Conservation (phyloP, 2,329 filamentous ascomycete species). For the Epichloe gansuensis region DNA sequence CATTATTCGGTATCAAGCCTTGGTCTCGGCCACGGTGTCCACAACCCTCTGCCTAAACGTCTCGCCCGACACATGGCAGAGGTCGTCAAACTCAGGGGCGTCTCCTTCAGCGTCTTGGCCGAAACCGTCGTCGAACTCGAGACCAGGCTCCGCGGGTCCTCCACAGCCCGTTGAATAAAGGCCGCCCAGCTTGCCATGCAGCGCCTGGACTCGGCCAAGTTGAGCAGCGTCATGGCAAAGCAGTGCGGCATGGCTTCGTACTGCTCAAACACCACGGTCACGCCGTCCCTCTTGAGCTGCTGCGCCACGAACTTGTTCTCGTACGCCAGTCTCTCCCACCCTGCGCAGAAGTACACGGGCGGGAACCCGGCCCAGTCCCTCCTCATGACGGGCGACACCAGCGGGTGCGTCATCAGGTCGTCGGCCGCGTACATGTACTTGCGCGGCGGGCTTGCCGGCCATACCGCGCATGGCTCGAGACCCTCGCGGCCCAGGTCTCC, state of each 20-base stretch:
- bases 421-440: constrained; percentile 43
- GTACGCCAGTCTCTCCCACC: constrained; percentile 61
- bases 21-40: constrained; percentile 12
- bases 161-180: constrained; percentile 38
- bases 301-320: constrained; percentile 51
- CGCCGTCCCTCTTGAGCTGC: constrained; percentile 43
- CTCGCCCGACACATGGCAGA: constrained; percentile 32
- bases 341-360: constrained; percentile 56
- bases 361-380: constrained; percentile 48
- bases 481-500: constrained; percentile 16
- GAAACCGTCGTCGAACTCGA: constrained; percentile 33
- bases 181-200: constrained; percentile 43
- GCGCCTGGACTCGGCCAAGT: constrained; percentile 30
- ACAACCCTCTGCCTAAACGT: constrained; percentile 29
- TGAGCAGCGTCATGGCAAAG: constrained; percentile 48
- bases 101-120: constrained; percentile 40
- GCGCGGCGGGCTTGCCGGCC: constrained; percentile 45
- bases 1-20: constrained; percentile 6
- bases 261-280: constrained; percentile 53
- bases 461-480: constrained; percentile 35
- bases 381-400: constrained; percentile 50
- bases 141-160: constrained; percentile 20
- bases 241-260: constrained; percentile 75
- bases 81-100: constrained; percentile 26
- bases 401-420: constrained; percentile 47